Evolutionary conservation across 2,329 filamentous ascomycete genomes (phyloP), one percentile per base, ranked within the genome.

Genomic region (Exophiala oligosperma): DNA sequence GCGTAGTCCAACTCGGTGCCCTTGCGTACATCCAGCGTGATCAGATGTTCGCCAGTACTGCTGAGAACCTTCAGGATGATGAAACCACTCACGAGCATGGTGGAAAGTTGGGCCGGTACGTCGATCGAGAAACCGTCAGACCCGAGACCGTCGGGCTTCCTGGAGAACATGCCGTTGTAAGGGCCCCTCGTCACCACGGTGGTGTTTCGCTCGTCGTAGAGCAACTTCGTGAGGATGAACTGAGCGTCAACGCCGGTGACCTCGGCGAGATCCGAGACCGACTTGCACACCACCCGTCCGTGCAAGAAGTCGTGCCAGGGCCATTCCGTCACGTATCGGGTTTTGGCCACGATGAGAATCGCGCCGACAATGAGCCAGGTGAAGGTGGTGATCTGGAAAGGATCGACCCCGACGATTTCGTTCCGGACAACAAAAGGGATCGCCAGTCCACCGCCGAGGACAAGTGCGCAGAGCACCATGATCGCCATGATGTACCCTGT

Each of bases 261-360:
- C 11, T 59, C 55, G 9, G 47, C 40, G 4, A 71, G 54, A 52
- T 71, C 68, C 2, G 61, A 67, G 1, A 71, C 65, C 6, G 59
- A 64, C 17, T 62, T 55, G 57, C 70, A 72, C 3, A 50, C 50
- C 2, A 72, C 70, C 1, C 57, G 56, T 0, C 63, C 26, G 6
- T 54, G 67, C 9, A 72, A 53, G 43, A 72, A 72, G 56, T 71
- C 69, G 17, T 63, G 61, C 71, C 71, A 72, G 0, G 63, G 28
- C 71, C 71, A 73, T 2, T 63, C 52, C 2, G 57, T 40, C 2
- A 72, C 69, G 0, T 57, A 52, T 14, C 67, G 40, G 44, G 51
- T 61, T 60, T 72, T 71, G 38, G 51, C 56, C 1, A 71, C 38
- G 2, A 73, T 59, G 1, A 72, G 37, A 21, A 69, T 5, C 32